Base-by-base conservation (phyloP, 371 early-diverging fungal genomes). In the Cokeromyces recurvatus region DNA sequence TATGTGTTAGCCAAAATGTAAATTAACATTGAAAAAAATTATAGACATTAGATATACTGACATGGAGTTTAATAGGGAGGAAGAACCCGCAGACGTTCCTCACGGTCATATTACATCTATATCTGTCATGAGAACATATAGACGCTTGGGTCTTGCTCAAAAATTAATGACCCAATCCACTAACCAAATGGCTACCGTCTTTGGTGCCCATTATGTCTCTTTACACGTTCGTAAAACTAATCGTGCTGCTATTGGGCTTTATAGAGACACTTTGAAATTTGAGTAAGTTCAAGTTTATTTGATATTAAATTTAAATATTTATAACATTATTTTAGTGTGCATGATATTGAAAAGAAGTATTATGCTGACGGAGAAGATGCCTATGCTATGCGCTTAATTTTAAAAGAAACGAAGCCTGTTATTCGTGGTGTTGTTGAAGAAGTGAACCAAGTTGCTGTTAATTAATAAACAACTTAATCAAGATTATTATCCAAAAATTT, bases 351-450 rank as follows among this genome's bases (percentile, higher is more conserved):
- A 60, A 87, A 89, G 57, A 90, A 91, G 54, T 97, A 97, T 70
- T 97, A 97, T 70, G 98, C 97, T 2, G 97, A 97, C 65, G 98
- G 98, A 17, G 98, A 97, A 65, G 95, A 93, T 68, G 92, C 89
- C 2, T 87, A 82, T 54, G 84, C 84, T 15, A 90, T 90, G 88
- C 82, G 84, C 51, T 71, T 82, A 25, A 51, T 64, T 3, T 56
- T 81, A 5, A 65, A 59, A 38, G 69, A 72, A 42, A 48, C 59
- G 17, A 67, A 67, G 46, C 62, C 63, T 24, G 24, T 57, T 9
- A 23, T 49, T 43, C 62, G 71, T 20, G 64, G 61, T 35, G 55
- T 65, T 29, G 68, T 68, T 8, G 68, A 72, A 48, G 66, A 68
- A 46, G 60, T 66, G 22, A 65, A 70, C 35, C 37, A 58, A 24